Conservation (phyloP, 345 rosid genomes). For the Salix dunnii region DNA sequence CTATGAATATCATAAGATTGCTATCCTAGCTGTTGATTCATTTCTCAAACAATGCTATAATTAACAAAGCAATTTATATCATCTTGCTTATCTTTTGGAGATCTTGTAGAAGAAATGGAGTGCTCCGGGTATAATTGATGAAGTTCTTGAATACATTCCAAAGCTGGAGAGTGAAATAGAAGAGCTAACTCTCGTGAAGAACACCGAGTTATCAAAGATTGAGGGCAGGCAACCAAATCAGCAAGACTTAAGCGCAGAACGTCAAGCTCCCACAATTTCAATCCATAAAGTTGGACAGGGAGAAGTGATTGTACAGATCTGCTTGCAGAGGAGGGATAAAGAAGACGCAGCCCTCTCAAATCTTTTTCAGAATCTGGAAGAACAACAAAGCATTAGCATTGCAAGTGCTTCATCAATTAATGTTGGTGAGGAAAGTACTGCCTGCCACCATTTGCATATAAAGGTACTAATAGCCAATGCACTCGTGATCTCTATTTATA, state of each 20-base stretch:
- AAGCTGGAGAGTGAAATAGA: slow-evolving; percentile 32
- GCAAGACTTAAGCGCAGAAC: not conserved
- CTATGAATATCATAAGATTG: no score
- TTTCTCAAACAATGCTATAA: not conserved
- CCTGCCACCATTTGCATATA: slow-evolving; percentile 29
- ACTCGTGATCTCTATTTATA: no score
- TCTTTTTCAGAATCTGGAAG: slow-evolving; percentile 30
- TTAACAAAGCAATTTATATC: no score
- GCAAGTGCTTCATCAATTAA: slow-evolving; percentile 24
- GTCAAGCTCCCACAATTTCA: slow-evolving; percentile 16
- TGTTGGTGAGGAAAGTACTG: slow-evolving; percentile 17
- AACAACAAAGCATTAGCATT: slow-evolving; percentile 19
- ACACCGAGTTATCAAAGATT: slow-evolving; percentile 7
- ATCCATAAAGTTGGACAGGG: slow-evolving; percentile 27
- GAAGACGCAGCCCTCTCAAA: slow-evolving; percentile 12
- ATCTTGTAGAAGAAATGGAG: slow-evolving; percentile 29
- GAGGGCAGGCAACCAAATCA: not conserved
- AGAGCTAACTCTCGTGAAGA: slow-evolving; percentile 26
- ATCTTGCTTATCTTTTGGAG: not conserved
- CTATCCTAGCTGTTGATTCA: not conserved
- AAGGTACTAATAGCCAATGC: no score
- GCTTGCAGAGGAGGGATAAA: slow-evolving; percentile 9
- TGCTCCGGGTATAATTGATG: slow-evolving; percentile 27
- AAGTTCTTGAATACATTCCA: slow-evolving; percentile 36
- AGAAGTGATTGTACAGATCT: slow-evolving; percentile 31